Conservation (phyloP, 1,284 basidiomycete species). For the Ceratobasidium theobromae region DNA sequence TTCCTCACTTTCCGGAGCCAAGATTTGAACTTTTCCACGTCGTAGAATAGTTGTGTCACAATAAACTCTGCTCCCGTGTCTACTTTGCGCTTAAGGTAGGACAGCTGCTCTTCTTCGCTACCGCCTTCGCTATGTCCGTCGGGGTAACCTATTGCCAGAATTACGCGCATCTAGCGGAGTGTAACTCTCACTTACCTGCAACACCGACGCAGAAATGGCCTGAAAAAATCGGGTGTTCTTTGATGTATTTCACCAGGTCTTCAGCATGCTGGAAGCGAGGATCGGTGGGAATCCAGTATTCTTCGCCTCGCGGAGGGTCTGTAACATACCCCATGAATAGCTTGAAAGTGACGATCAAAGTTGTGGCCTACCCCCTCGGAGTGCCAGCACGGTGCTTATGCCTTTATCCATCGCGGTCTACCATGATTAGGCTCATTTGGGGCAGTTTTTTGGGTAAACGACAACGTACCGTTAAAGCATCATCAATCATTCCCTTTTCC, state of each 20-base stretch:
- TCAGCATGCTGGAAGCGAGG: constrained; percentile 83
- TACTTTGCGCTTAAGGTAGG: constrained; percentile 83
- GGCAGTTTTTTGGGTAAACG: background rate
- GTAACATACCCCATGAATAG: constrained; percentile 15
- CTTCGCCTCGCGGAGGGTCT: constrained; percentile 92
- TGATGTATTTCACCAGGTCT: constrained; percentile 91
- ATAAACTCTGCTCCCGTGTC: constrained; percentile 96
- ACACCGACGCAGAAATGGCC: constrained; percentile 91
- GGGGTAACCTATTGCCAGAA: constrained; percentile 70
- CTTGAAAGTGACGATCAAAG: background rate
- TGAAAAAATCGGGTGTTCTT: constrained; percentile 73
- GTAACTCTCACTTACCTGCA: constrained; percentile 56
- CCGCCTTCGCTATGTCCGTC: constrained; percentile 83
- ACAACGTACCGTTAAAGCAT: constrained; percentile 68
- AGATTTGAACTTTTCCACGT: constrained; percentile 77
- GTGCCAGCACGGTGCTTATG: constrained; percentile 88
- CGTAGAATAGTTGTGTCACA: constrained; percentile 97
- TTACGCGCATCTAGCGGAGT: background rate
- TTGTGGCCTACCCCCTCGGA: constrained; percentile 71
- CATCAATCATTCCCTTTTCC: constrained; percentile 83
- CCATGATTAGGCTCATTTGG: background rate
- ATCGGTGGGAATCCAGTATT: constrained; percentile 88
- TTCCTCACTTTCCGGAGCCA: constrained; percentile 76
- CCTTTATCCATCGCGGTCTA: constrained; percentile 81
- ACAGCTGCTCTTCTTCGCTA: constrained; percentile 70